Percentiles rank a stretch among this genome's conserved stretches.
Conservation (phyloP, 169 alveolate genomes). For the Plasmodium vivax region DNA sequence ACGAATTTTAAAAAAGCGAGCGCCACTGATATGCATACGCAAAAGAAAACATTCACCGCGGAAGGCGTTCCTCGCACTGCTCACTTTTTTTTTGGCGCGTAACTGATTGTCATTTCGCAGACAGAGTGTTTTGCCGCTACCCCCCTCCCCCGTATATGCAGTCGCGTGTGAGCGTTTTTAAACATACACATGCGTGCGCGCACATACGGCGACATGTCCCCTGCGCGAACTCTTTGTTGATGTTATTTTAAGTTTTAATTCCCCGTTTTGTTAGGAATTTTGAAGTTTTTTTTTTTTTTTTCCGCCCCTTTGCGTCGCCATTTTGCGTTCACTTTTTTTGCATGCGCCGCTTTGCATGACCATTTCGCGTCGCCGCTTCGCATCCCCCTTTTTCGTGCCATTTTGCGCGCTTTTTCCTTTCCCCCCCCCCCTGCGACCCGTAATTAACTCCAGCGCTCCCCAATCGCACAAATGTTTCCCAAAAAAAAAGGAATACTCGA, state of each 20-base stretch:
- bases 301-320: not conserved
- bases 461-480: slow-evolving; percentile 10
- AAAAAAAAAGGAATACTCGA: not conserved
- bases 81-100: not conserved
- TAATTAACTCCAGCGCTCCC: slow-evolving; percentile 28
- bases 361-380: not conserved
- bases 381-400: not conserved
- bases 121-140: not conserved
- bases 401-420: not conserved
- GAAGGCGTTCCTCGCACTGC: not conserved
- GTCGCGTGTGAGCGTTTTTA: not conserved
- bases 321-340: not conserved
- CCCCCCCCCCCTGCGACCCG: not conserved
- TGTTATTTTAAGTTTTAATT: slow-evolving; percentile 64
- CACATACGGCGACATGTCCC: not conserved
- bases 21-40: not conserved
- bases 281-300: slow-evolving; percentile 26
- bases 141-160: not conserved
- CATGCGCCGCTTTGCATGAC: not conserved
- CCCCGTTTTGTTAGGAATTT: slow-evolving; percentile 44
- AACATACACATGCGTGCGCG: not conserved
- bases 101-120: not conserved
- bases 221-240: not conserved
- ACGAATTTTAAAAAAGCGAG: not conserved
- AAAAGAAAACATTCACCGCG: not conserved